Evolutionary conservation across 139 green algal genomes (phyloP).

Genomic region (Trebouxia sp.): DNA sequence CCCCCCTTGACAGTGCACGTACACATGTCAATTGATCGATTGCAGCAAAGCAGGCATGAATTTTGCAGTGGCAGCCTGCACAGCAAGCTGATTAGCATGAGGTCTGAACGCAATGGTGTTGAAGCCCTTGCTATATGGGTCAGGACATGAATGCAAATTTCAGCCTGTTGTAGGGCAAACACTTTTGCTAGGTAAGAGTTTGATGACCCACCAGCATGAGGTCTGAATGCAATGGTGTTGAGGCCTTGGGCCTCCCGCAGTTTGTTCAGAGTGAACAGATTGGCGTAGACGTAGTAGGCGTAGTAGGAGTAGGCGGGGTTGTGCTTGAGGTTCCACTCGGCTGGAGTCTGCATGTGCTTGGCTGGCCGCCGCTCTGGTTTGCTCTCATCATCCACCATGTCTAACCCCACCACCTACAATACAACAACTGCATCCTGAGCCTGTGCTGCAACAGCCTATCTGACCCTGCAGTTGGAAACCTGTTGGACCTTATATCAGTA

Average conservation of each 20-base stretch:
- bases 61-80: too few species aligned
- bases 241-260: constrained; percentile 86
- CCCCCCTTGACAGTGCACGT: too few species aligned
- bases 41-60: too few species aligned
- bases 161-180: too few species aligned
- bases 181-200: background rate
- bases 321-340: constrained; percentile 73
- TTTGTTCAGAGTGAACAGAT: constrained; percentile 95
- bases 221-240: constrained; percentile 92
- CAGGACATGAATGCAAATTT: too few species aligned
- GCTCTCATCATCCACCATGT: constrained; percentile 99
- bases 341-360: constrained; percentile 90
- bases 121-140: too few species aligned
- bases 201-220: constrained; percentile 61
- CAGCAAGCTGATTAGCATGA: too few species aligned
- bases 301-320: constrained; percentile 97
- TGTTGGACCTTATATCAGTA: too few species aligned
- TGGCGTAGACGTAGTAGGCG: constrained; percentile 97
- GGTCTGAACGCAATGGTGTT: constrained; percentile 93
- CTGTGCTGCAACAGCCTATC: too few species aligned
- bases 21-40: too few species aligned
- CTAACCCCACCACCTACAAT: constrained; percentile 92
- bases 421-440: background rate
- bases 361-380: constrained; percentile 94
- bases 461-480: too few species aligned